Conservation (phyloP, 2,329 filamentous ascomycete genomes). For the Penicillium janthinellum region DNA sequence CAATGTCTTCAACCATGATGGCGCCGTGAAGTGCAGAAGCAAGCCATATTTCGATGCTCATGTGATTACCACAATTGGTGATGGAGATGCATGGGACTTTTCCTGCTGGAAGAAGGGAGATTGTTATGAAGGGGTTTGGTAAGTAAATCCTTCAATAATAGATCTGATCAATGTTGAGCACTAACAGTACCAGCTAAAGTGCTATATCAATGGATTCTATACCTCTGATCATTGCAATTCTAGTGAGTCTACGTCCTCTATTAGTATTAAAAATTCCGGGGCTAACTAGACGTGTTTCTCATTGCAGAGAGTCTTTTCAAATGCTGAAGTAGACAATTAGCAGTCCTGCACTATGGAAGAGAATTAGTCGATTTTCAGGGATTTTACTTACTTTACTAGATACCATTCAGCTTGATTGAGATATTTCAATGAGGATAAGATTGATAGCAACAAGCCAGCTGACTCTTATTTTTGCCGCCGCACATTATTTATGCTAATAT, state of each 20-base stretch:
- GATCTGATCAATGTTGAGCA: not conserved
- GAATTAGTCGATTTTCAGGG: not conserved
- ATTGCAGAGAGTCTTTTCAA: not conserved
- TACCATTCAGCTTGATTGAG: not conserved
- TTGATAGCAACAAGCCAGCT: not conserved
- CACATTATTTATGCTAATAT: no score
- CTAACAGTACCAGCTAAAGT: not conserved
- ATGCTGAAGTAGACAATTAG: not conserved
- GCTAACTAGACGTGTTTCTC: not conserved
- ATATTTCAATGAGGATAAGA: not conserved
- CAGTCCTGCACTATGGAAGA: not conserved
- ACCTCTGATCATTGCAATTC: conserved; percentile 1
- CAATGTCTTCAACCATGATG: not conserved
- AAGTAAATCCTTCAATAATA: not conserved
- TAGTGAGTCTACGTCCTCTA: not conserved
- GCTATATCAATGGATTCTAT: conserved; percentile 3
- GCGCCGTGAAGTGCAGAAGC: conserved; percentile 1
- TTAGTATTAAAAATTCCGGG: no score
- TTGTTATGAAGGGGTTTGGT: not conserved
- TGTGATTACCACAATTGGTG: not conserved
- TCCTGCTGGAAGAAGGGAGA: not conserved
- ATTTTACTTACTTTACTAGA: no score
- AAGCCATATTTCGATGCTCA: not conserved
- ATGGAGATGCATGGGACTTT: not conserved
- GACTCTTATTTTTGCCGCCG: no score